A percentile compares a stretch with the other conserved stretches of the same genome.
These are phyloP conservation scores for Petrea volubilis DNA, from an alignment of 257 asterid species.

Conservation along the genomic window DNA sequence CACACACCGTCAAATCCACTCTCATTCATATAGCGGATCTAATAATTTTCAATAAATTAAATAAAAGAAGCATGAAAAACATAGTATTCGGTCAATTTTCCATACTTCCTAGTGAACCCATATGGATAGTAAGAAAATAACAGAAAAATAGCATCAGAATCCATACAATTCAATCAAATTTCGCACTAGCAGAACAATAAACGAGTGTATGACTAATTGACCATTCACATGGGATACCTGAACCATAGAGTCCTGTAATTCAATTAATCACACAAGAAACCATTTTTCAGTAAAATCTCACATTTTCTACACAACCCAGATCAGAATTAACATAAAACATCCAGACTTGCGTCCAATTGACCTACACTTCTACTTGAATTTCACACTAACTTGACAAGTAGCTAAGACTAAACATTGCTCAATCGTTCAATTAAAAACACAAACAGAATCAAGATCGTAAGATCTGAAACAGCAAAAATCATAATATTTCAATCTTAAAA, in stretches of 20 bases:
- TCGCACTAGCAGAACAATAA: not conserved
- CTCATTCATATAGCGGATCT: not conserved
- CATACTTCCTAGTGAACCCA: too few relatives aligned
- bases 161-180: not conserved
- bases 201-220: not conserved
- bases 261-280: slow-evolving; percentile 10
- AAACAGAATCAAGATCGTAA: not conserved
- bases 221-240: not conserved
- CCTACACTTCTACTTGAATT: not conserved
- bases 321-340: slow-evolving; percentile 3
- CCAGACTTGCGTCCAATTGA: not conserved
- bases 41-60: not conserved
- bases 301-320: slow-evolving; percentile 15
- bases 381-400: slow-evolving; percentile 1
- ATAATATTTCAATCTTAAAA: not conserved
- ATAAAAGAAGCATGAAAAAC: not conserved
- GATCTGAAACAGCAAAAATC: slow-evolving; percentile 15
- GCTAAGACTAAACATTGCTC: slow-evolving; percentile 8
- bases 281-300: not conserved
- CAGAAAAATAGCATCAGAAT: not conserved
- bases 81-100: not conserved
- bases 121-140: not conserved
- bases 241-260: not conserved
- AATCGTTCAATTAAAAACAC: not conserved
- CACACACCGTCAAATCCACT: not conserved